Percentiles rank a stretch among this genome's conserved stretches.
Conservation (phyloP, 164 flowering plant genomes). For the Tinospora cordifolia region DNA sequence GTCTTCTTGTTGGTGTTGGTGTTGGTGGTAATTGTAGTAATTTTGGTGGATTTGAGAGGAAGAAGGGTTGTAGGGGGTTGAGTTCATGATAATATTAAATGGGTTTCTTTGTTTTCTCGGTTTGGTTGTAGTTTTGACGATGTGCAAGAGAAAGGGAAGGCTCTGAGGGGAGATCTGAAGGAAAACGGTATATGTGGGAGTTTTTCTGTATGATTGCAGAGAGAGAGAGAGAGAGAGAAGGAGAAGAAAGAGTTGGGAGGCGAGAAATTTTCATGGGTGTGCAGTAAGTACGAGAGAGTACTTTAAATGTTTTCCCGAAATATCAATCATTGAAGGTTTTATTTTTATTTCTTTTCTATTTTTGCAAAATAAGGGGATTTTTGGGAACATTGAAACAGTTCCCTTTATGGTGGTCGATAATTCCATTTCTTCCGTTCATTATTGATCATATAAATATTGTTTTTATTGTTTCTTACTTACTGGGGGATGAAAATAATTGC, state of each 20-base stretch:
- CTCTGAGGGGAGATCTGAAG: background rate
- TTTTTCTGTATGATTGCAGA: background rate
- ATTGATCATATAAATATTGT: too few relatives aligned
- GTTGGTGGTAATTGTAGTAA: background rate
- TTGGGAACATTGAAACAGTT: background rate
- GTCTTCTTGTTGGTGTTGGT: slow-evolving; percentile 1
- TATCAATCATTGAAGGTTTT: background rate
- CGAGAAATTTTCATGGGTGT: background rate
- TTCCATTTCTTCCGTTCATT: background rate
- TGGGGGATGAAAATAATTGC: too few relatives aligned
- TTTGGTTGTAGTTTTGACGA: too few relatives aligned
- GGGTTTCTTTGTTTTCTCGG: too few relatives aligned
- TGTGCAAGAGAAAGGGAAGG: too few relatives aligned
- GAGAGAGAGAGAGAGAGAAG: background rate
- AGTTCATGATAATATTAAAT: background rate
- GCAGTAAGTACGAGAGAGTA: background rate
- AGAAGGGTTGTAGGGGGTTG: background rate
- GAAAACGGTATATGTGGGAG: background rate
- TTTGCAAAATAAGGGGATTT: background rate
- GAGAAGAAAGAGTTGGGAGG: background rate
- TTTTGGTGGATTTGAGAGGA: too few relatives aligned
- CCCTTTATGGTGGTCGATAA: background rate
- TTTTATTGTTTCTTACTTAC: too few relatives aligned
- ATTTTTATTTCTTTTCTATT: background rate
- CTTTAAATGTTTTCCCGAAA: slow-evolving; percentile 1